Conservation (phyloP, 768 basidiomycete species). For the Melanogaster broomeanus region DNA sequence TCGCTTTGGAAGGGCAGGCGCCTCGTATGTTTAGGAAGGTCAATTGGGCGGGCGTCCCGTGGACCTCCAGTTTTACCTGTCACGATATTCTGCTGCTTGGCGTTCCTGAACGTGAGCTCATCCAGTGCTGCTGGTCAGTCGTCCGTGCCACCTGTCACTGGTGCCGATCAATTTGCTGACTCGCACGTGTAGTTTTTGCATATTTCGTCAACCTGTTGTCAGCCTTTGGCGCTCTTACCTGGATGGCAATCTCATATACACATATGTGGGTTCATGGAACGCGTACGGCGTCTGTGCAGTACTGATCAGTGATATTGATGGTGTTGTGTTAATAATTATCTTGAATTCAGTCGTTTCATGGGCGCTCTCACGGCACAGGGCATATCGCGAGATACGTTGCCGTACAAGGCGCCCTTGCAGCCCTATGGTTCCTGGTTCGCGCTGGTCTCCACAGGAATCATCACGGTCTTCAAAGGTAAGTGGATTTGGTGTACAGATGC, state of each 20-base stretch:
- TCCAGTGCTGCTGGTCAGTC: conserved; percentile 50
- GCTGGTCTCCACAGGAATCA: conserved; percentile 49
- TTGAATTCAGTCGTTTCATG: conserved; percentile 17
- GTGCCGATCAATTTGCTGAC: conserved; percentile 17
- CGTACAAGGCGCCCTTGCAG: conserved; percentile 60
- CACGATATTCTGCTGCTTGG: conserved; percentile 55
- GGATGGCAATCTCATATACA: conserved; percentile 32
- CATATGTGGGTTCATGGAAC: conserved; percentile 22
- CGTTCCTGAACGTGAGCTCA: conserved; percentile 56
- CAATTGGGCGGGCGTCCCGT: conserved; percentile 34
- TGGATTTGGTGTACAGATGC: too few relatives aligned
- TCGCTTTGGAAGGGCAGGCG: conserved; percentile 49
- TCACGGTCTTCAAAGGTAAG: conserved; percentile 61
- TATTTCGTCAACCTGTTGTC: conserved; percentile 32
- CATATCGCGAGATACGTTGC: conserved; percentile 42
- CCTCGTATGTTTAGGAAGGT: conserved; percentile 42
- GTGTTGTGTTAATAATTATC: conserved; percentile 9
- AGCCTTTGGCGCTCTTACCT: conserved; percentile 35
- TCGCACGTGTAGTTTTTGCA: conserved; percentile 21
- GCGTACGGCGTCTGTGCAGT: too few relatives aligned
- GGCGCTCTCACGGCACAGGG: conserved; percentile 36
- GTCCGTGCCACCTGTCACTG: too few relatives aligned
- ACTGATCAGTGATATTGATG: too few relatives aligned
- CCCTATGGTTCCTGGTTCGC: conserved; percentile 65
- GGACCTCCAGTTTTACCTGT: conserved; percentile 49